Evolutionary conservation across 2,329 filamentous ascomycete species (phyloP).

Genomic region (Fusarium sp.): DNA sequence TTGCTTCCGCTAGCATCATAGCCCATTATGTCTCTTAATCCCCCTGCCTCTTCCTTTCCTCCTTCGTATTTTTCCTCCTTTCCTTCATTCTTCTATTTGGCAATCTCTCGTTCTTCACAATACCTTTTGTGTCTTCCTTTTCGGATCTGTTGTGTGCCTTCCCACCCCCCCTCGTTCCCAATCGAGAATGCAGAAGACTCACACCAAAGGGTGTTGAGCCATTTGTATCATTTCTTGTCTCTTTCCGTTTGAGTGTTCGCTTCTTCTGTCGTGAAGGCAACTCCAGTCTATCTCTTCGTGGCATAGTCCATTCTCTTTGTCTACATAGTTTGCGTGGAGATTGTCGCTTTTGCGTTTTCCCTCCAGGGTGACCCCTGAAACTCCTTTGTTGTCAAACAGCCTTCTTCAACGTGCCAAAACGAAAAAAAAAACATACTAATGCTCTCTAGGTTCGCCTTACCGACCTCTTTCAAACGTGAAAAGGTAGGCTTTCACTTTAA

Average conservation of each 20-base stretch:
- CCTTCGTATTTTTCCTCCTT: too few species aligned
- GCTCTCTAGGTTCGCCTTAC: neutral
- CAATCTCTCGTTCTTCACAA: neutral
- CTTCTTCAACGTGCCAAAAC: neutral
- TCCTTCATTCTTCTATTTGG: neutral
- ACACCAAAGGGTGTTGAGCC: neutral
- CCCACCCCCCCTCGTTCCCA: neutral
- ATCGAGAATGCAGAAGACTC: neutral
- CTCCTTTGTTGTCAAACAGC: neutral
- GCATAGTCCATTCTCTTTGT: neutral
- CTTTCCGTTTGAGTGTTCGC: neutral
- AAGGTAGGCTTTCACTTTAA: neutral
- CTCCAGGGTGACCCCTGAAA: neutral
- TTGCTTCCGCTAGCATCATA: neutral
- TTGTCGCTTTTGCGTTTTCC: neutral
- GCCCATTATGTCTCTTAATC: neutral
- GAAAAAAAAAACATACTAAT: neutral
- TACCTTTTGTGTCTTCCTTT: neutral
- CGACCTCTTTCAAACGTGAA: conserved; percentile 14
- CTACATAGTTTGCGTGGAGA: neutral
- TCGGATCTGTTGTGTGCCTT: neutral
- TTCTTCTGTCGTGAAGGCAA: neutral
- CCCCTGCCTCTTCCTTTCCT: neutral
- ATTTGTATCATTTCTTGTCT: neutral
- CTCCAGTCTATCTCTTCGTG: too few species aligned